Base-by-base conservation (phyloP, 2,329 filamentous ascomycete species). In the Pleoardoris graminearum region DNA sequence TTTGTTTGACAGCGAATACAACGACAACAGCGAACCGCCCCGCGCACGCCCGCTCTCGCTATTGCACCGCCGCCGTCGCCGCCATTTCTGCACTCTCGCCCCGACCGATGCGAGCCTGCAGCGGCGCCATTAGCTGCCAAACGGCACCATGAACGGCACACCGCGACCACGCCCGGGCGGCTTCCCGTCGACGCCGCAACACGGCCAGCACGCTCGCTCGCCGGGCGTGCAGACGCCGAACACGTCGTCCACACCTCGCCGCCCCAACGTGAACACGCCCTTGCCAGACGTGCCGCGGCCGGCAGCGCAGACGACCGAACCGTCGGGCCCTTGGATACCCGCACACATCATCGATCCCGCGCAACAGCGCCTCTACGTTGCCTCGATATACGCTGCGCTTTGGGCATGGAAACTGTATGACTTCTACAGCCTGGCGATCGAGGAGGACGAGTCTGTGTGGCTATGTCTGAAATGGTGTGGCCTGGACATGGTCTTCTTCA, bases 381-480 rank as follows among this genome's bases (percentile, higher is more conserved):
- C 88, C 58, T 87, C 85, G n/a, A 75, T 96, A 59, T 97, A 96
- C 72, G 73, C 86, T 36, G 79, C 82, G 27, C 76, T 99, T 21
- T 82, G 89, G 74, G 86, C 85, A 55, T 97, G 90, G 87, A 87
- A 91, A 66, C 76, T 94, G 29, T 96, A 91, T 73, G 91, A 99
- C 77, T 96, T 90, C 79, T 84, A 86, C 59, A 84, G 83, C 51
- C 77, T 93, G 57, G 81, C 91, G 33, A 87, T 92, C 51, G 89
- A 93, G 59, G 90, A 95, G 59, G 84, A 89, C 53, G 87, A 91
- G 66, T 96, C 92, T n/a, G 87, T 94, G 56, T 89, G 86, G 82
- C 82, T 93, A 43, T 97, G 97, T 69, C 77, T 96, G 67, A 99
- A 97, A 82, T 99, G 94, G 94, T 83, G 90, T 57, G 80, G 86